Conservation (phyloP, 768 basidiomycete genomes). For the Cystobasidium onofrii region DNA sequence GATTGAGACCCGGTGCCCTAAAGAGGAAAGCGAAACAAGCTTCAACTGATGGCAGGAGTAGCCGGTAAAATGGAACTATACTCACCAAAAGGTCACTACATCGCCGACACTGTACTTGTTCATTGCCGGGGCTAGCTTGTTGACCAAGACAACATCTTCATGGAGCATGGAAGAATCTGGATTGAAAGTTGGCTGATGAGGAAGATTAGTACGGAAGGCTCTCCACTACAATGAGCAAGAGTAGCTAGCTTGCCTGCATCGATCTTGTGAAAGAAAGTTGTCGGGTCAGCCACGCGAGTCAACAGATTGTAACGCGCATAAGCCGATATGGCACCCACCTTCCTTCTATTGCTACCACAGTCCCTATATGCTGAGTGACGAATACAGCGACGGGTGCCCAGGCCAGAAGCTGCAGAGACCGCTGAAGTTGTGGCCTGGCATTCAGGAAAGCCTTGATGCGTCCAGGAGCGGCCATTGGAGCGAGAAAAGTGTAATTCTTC, state of each 20-base stretch:
- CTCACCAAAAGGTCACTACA: slow-evolving; percentile 39
- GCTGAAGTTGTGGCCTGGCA: neutral
- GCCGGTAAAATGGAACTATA: neutral
- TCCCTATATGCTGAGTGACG: slow-evolving; percentile 37
- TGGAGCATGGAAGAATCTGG: slow-evolving; percentile 39
- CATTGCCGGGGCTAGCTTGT: slow-evolving; percentile 32
- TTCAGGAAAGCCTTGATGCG: neutral
- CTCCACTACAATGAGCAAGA: neutral
- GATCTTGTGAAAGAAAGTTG: slow-evolving; percentile 36
- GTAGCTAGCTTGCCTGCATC: slow-evolving; percentile 37
- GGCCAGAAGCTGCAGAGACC: slow-evolving; percentile 32
- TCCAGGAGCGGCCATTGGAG: neutral
- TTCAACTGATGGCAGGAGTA: no score
- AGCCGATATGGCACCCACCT: slow-evolving; percentile 31
- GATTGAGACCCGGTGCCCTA: slow-evolving; percentile 27
- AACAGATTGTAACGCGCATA: neutral
- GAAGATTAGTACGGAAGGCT: neutral
- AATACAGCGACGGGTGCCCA: slow-evolving; percentile 39
- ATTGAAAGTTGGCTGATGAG: slow-evolving; percentile 40
- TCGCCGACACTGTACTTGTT: slow-evolving; percentile 37
- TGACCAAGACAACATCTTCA: slow-evolving; percentile 40
- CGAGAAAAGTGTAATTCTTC: neutral
- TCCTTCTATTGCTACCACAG: slow-evolving; percentile 37
- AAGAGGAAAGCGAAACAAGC: no score
- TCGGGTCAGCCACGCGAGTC: neutral